Evolutionary conservation across 2,329 filamentous ascomycete species (phyloP).

Genomic region (Didymellaceae sp.): DNA sequence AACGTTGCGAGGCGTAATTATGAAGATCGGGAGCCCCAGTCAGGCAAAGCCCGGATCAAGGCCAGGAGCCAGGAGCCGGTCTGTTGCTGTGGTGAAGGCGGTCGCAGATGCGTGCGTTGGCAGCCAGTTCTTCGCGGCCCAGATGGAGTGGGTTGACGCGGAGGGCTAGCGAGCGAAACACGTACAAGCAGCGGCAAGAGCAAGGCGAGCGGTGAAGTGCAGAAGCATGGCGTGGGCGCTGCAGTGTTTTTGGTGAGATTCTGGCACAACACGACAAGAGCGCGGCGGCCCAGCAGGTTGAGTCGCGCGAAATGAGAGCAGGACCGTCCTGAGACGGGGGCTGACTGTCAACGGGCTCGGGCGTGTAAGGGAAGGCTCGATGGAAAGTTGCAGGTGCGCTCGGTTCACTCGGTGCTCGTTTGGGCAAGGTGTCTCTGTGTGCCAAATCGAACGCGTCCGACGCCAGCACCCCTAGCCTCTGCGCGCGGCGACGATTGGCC

Average conservation of each 20-base stretch:
- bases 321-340: slow-evolving; percentile 28
- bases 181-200: slow-evolving; percentile 19
- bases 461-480: slow-evolving; percentile 9
- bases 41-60: slow-evolving; percentile 35
- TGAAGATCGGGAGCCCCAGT: slow-evolving; percentile 41
- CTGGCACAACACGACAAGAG: slow-evolving; percentile 14
- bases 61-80: slow-evolving; percentile 44
- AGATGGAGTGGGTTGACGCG: slow-evolving; percentile 27
- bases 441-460: slow-evolving; percentile 16
- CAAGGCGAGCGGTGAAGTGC: slow-evolving; percentile 26
- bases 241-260: slow-evolving; percentile 18
- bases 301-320: slow-evolving; percentile 38
- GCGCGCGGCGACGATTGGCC: slow-evolving; percentile 28
- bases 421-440: slow-evolving; percentile 1
- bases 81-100: slow-evolving; percentile 49
- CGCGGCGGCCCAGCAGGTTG: slow-evolving; percentile 27
- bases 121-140: slow-evolving; percentile 29
- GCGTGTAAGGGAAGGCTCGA: slow-evolving; percentile 33
- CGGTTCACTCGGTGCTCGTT: slow-evolving; percentile 23
- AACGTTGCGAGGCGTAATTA: slow-evolving; percentile 44
- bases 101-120: slow-evolving; percentile 48
- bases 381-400: slow-evolving; percentile 26
- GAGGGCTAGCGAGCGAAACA: slow-evolving; percentile 24
- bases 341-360: slow-evolving; percentile 35
- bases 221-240: slow-evolving; percentile 28